Evolutionary conservation across 2,329 filamentous ascomycete genomes (phyloP).

Genomic region (Truncatella angustata): DNA sequence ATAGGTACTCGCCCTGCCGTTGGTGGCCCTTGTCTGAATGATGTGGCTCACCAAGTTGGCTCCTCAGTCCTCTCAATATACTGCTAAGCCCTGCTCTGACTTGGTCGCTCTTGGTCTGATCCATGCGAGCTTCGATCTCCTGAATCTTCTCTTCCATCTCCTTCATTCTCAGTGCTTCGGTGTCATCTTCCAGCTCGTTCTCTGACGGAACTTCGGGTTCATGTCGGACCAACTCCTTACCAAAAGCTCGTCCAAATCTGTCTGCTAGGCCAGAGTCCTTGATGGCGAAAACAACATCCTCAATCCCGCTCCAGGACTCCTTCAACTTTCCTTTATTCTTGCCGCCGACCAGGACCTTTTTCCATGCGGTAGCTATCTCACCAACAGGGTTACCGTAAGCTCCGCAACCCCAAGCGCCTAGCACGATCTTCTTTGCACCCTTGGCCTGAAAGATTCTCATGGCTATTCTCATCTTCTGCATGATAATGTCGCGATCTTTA

Average conservation of each 20-base stretch:
- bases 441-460: constrained; percentile 48
- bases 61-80: constrained; percentile 24
- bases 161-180: constrained; percentile 10
- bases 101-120: constrained; percentile 24
- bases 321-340: constrained; percentile 20
- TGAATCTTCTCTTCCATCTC: constrained; percentile 28
- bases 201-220: constrained; percentile 17
- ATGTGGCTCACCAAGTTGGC: constrained; percentile 17
- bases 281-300: constrained; percentile 59
- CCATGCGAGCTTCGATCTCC: constrained; percentile 23
- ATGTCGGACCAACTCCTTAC: constrained; percentile 33
- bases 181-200: constrained; percentile 12
- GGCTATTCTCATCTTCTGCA: constrained; percentile 57
- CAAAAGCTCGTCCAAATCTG: constrained; percentile 50
- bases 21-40: not conserved
- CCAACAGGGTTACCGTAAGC: constrained; percentile 60
- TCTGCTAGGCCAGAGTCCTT: constrained; percentile 48
- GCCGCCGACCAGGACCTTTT: constrained; percentile 36
- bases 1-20: not conserved
- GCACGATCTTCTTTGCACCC: constrained; percentile 47
- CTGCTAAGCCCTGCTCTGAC: constrained; percentile 23
- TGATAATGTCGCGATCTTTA: constrained; percentile 48
- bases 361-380: constrained; percentile 58
- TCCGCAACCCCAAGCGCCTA: constrained; percentile 66
- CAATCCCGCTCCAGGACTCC: constrained; percentile 40